These are phyloP conservation scores for Penicillium sp. DNA, from an alignment of 2,329 filamentous ascomycete genomes.

Conservation along the genomic window DNA sequence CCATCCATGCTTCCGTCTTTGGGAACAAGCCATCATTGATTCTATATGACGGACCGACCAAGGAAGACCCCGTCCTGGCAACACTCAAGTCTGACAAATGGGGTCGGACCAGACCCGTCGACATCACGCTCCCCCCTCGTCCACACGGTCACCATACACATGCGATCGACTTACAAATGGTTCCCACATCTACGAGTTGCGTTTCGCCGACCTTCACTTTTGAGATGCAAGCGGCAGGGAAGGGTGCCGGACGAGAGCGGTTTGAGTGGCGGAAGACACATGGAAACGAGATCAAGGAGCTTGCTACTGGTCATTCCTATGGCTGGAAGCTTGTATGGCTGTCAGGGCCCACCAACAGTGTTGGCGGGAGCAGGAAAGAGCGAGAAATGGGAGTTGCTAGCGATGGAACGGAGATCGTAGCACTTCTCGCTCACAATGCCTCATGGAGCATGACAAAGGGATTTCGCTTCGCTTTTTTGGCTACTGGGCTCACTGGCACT, in stretches of 20 bases:
- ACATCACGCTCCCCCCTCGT: background rate
- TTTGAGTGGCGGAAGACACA: conserved; percentile 25
- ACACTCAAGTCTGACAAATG: background rate
- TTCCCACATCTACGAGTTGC: background rate
- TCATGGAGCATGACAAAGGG: conserved; percentile 23
- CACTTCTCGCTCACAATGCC: conserved; percentile 22
- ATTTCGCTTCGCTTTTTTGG: conserved; percentile 20
- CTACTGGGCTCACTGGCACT: conserved; percentile 10
- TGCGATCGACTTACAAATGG: background rate
- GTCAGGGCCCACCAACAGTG: conserved; percentile 3
- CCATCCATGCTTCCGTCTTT: background rate
- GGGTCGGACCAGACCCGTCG: background rate
- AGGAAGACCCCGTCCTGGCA: background rate
- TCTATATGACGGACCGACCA: background rate
- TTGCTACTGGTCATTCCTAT: conserved; percentile 15
- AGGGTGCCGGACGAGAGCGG: conserved; percentile 4
- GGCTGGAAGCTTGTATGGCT: conserved; percentile 23
- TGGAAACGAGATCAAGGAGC: conserved; percentile 23
- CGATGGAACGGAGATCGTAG: conserved; percentile 24
- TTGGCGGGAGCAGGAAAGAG: conserved; percentile 16
- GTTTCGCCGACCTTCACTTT: background rate
- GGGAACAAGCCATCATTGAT: background rate
- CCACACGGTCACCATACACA: background rate
- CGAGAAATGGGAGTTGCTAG: conserved; percentile 19
- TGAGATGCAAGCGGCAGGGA: conserved; percentile 17